Conservation (phyloP, 768 basidiomycete species). For the Hydnum rufescens region DNA sequence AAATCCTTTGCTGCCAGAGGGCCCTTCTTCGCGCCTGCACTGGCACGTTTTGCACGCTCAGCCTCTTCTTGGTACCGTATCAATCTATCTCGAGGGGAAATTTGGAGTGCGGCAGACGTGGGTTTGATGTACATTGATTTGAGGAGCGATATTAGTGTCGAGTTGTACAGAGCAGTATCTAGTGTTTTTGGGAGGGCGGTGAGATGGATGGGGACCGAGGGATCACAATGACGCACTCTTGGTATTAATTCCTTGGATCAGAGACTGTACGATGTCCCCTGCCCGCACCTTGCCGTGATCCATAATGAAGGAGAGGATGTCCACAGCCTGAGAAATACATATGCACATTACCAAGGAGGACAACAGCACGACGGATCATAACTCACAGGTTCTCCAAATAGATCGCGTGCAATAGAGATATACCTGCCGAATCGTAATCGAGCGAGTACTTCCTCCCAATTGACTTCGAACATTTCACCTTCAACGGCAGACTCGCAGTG, state of each 20-base stretch:
- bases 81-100: slow-evolving; percentile 60
- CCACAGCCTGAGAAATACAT: slow-evolving; percentile 36
- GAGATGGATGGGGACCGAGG: neutral
- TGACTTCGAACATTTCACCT: slow-evolving; percentile 62
- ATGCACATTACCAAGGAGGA: neutral
- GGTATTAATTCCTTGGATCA: slow-evolving; percentile 26
- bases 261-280: slow-evolving; percentile 37
- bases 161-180: slow-evolving; percentile 28
- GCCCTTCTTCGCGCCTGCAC: slow-evolving; percentile 19
- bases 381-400: slow-evolving; percentile 53
- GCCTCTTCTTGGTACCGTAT: slow-evolving; percentile 69
- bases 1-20: slow-evolving; percentile 71
- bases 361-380: neutral
- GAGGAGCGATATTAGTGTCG: slow-evolving; percentile 52
- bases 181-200: neutral
- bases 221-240: slow-evolving; percentile 27
- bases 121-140: slow-evolving; percentile 55
- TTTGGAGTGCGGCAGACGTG: slow-evolving; percentile 54
- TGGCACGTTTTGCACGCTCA: slow-evolving; percentile 28
- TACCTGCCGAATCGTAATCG: slow-evolving; percentile 70
- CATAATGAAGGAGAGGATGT: slow-evolving; percentile 55
- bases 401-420: slow-evolving; percentile 47
- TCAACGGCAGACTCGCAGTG: slow-evolving; percentile 55
- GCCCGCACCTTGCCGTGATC: slow-evolving; percentile 74
- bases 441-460: slow-evolving; percentile 63